A percentile compares a stretch with the other conserved stretches of the same genome.
phyloP scores from a whole-genome alignment of 2,329 filamentous ascomycete genomes.

The Epichloe uncinata region DNA sequence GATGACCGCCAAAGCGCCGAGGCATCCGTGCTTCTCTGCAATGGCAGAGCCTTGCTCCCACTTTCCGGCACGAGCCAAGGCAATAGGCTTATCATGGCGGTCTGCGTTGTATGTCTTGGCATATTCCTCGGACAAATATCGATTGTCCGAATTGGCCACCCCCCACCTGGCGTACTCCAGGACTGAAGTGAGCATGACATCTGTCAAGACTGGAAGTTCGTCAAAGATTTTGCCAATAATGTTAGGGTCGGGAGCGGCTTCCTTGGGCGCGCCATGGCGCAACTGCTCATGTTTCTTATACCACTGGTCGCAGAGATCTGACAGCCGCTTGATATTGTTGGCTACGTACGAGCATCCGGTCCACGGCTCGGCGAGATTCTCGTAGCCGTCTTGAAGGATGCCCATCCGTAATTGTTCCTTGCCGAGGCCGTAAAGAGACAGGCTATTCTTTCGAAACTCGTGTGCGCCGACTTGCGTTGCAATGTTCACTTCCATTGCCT shows the following conservation, averaged over 20 bases:
- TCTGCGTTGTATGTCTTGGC: slow-evolving; percentile 34
- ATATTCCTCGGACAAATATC: slow-evolving; percentile 31
- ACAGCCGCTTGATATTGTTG: slow-evolving; percentile 47
- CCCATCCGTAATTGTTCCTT: slow-evolving; percentile 53
- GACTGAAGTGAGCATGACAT: slow-evolving; percentile 40
- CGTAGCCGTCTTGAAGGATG: slow-evolving; percentile 49
- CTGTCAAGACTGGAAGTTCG: slow-evolving; percentile 37
- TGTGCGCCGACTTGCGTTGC: slow-evolving; percentile 45
- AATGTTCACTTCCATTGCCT: slow-evolving; percentile 54
- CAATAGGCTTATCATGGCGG: slow-evolving; percentile 37
- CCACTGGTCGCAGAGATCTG: slow-evolving; percentile 45
- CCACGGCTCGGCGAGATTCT: slow-evolving; percentile 69
- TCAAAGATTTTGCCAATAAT: slow-evolving; percentile 33
- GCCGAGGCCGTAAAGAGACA: slow-evolving; percentile 58
- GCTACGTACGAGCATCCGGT: slow-evolving; percentile 56
- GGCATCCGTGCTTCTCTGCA: slow-evolving; percentile 43
- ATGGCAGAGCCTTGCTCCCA: slow-evolving; percentile 45
- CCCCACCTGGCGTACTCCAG: slow-evolving; percentile 41
- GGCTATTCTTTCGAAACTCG: slow-evolving; percentile 58
- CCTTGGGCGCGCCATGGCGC: slow-evolving; percentile 17
- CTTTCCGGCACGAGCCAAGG: slow-evolving; percentile 39
- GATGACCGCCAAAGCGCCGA: slow-evolving; percentile 42
- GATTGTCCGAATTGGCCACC: slow-evolving; percentile 29
- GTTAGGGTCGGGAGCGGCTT: slow-evolving; percentile 22
- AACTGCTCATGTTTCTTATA: slow-evolving; percentile 31